Base-by-base conservation (phyloP, 2,329 filamentous ascomycete genomes). In the Nannizziopsis arthrosporioides region DNA sequence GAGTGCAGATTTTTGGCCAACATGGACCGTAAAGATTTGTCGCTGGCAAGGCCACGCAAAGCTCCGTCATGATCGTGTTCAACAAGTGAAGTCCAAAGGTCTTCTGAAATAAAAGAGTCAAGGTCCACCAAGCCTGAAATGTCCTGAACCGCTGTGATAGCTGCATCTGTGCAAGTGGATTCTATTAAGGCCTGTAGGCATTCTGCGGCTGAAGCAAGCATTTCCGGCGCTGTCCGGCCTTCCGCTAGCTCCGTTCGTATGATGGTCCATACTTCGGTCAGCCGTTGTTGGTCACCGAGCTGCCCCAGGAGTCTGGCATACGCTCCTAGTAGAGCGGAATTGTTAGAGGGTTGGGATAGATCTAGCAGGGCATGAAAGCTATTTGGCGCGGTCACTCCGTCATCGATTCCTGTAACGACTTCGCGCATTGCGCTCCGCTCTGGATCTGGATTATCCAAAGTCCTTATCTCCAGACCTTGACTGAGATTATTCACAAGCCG, bases 101-200 rank as follows among this genome's bases (percentile, higher is more conserved):
- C 15, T 6, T 8, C 3, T 3, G 55, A 38, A 30, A 63, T 51
- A 6, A 64, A 38, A 32, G 34, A 14, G 17, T 52, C 50, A 4
- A 65, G 31, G 15, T 52, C 32, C 5, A 42, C 10, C 27, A 59
- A 57, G 1, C 49, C 44, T 5, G 59, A 56, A 17, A 64, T 54
- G 30, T 54, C 44, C 2, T 61, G 60, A n/a, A 64, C 47, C 5
- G 34, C 53, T 42, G 56, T 46, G 15, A 57, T 47, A 17, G 63
- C 63, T 19, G 35, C 55, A 15, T 55, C 45, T 8, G 56, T 42
- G n/a, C 54, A 52, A 5, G 55, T 55, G 17, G 46, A 47, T 15
- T 58, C 52, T 5, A 63, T 43, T 38, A 67, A 50, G 22, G 56
- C 47, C 19, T 49, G 6, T 19, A 63, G 52, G 39, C 61, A 62